phyloP scores from a whole-genome alignment of 2,329 filamentous ascomycete species.

The Tolypocladium pustulatum region DNA sequence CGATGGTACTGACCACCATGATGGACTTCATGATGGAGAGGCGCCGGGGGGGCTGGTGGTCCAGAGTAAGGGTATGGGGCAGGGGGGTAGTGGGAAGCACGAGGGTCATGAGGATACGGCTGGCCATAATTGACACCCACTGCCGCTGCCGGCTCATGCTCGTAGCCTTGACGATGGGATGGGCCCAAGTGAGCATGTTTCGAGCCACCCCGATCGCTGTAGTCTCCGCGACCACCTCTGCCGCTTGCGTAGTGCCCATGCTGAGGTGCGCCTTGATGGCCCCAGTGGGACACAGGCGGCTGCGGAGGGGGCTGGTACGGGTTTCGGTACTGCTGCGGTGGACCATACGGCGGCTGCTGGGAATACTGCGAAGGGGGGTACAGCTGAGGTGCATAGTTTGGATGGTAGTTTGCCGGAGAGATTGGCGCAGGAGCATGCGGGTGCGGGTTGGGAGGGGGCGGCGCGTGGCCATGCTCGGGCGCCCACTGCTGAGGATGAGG shows the following conservation, averaged over 20 bases:
- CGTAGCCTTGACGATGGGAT: constrained; percentile 23
- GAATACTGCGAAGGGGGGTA: constrained; percentile 33
- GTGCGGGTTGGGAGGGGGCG: constrained; percentile 27
- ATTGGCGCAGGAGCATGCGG: constrained; percentile 37
- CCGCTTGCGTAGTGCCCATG: constrained; percentile 22
- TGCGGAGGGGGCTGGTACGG: constrained; percentile 25
- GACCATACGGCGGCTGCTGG: constrained; percentile 33
- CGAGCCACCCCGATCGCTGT: constrained; percentile 32
- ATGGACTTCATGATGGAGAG: constrained; percentile 14
- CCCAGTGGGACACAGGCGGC: constrained; percentile 7
- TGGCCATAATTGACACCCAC: constrained; percentile 25
- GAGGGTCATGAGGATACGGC: constrained; percentile 30
- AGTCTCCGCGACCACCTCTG: constrained; percentile 29
- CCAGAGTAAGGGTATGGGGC: constrained; percentile 26
- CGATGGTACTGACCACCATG: constrained; percentile 24
- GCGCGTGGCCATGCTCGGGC: constrained; percentile 23
- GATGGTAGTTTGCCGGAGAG: constrained; percentile 45
- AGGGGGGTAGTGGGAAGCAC: constrained; percentile 23
- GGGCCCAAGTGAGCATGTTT: constrained; percentile 18
- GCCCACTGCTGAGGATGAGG: constrained; percentile 30
- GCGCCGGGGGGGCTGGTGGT: constrained; percentile 22
- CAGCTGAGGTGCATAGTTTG: constrained; percentile 46
- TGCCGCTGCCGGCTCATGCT: constrained; percentile 20
- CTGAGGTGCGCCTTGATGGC: constrained; percentile 20
- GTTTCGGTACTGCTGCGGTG: constrained; percentile 25